Percentiles rank a stretch among this genome's conserved stretches.
Conservation (phyloP, 202 grass and related monocot species). For the Miscanthus sacchariflorus region DNA sequence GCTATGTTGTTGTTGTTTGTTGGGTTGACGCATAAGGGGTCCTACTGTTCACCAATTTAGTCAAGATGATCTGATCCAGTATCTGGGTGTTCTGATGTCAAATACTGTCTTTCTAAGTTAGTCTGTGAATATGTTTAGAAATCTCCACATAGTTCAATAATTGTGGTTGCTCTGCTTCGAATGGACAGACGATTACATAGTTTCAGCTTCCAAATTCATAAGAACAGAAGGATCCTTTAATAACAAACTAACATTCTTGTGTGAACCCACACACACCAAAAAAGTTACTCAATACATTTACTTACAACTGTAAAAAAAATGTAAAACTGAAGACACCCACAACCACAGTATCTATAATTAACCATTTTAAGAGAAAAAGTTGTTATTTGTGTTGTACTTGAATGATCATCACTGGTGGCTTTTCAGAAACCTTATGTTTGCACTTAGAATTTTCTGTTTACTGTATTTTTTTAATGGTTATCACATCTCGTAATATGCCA, state of each 20-base stretch:
- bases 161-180: background rate
- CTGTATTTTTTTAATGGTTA: background rate
- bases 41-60: background rate
- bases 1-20: too few species aligned
- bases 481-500: background rate
- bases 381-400: slow-evolving; percentile 28
- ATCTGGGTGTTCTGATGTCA: slow-evolving; percentile 21
- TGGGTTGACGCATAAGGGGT: background rate
- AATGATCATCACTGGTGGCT: background rate
- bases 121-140: background rate
- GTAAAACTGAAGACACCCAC: slow-evolving; percentile 24
- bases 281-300: background rate
- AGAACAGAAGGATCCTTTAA: background rate
- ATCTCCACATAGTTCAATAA: background rate
- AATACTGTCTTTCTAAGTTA: slow-evolving; percentile 6
- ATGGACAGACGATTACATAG: background rate
- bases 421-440: too few species aligned
- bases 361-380: slow-evolving; percentile 21
- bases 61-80: slow-evolving; percentile 8
- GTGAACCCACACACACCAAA: background rate
- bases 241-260: background rate
- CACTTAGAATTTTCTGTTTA: slow-evolving; percentile 5
- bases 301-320: background rate
- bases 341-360: slow-evolving; percentile 1
- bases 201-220: slow-evolving; percentile 15